A percentile compares a stretch with the other conserved stretches of the same genome.
Conservation (phyloP, 2,329 filamentous ascomycete genomes). For the Aureobasidium sp. region DNA sequence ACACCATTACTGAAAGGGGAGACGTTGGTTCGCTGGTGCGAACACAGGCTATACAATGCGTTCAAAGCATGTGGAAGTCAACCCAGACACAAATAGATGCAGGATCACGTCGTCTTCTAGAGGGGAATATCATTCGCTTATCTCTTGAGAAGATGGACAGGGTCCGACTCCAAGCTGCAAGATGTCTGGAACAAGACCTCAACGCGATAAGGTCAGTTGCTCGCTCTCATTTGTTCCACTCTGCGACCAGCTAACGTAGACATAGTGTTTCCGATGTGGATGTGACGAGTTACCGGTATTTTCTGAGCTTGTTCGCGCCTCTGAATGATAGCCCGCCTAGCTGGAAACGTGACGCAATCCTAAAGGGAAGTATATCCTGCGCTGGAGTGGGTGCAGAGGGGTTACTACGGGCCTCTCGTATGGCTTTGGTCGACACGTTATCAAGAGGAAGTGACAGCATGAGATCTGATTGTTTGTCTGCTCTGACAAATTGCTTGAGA, state of each 20-base stretch:
- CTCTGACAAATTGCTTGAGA: constrained; percentile 18
- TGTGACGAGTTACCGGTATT: constrained; percentile 55
- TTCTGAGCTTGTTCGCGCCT: constrained; percentile 45
- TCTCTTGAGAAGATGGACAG: constrained; percentile 86
- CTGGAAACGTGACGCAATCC: constrained; percentile 37
- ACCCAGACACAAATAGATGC: neutral
- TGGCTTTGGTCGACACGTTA: constrained; percentile 48
- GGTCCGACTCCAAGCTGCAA: constrained; percentile 60
- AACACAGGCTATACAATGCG: constrained; percentile 63
- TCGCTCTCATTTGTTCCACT: neutral
- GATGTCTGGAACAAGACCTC: constrained; percentile 1
- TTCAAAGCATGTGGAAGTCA: constrained; percentile 39
- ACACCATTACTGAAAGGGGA: constrained; percentile 80
- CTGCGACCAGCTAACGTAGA: neutral
- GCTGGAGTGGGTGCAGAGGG: constrained; percentile 72
- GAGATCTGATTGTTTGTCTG: constrained; percentile 17
- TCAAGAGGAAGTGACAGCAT: constrained; percentile 9
- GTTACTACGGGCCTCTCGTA: constrained; percentile 59
- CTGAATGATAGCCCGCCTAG: constrained; percentile 27
- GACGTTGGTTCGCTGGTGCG: constrained; percentile 85
- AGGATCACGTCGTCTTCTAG: constrained; percentile 13
- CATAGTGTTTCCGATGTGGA: neutral
- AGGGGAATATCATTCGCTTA: constrained; percentile 48
- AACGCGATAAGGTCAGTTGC: neutral
- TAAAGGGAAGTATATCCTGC: constrained; percentile 62